Percentiles rank a stretch among this genome's conserved stretches.
phyloP scores from a whole-genome alignment of 2,329 filamentous ascomycete genomes.

The Cladosporium sp. region DNA sequence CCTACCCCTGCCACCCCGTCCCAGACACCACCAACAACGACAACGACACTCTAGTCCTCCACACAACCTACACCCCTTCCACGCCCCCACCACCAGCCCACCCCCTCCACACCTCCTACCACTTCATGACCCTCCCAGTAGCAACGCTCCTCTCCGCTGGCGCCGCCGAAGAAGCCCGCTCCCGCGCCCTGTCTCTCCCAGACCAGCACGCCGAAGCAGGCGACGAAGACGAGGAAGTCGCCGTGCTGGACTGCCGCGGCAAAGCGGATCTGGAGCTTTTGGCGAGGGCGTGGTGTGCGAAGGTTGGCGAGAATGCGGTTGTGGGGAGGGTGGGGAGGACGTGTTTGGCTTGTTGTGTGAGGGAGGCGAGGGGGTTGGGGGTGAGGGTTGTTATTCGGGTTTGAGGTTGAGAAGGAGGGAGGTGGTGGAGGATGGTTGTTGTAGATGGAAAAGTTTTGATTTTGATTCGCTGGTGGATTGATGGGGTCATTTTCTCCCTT shows the following conservation, averaged over 20 bases:
- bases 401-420: conserved; percentile 24
- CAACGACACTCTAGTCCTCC: not conserved
- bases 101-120: conserved; percentile 43
- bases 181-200: conserved; percentile 19
- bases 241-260: conserved; percentile 54
- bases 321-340: conserved; percentile 67
- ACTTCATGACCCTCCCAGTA: conserved; percentile 39
- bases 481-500: not conserved
- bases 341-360: conserved; percentile 71
- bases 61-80: conserved; percentile 21
- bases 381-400: conserved; percentile 64
- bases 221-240: conserved; percentile 34
- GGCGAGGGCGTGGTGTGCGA: conserved; percentile 70
- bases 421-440: not conserved
- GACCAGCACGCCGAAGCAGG: conserved; percentile 5
- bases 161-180: conserved; percentile 9
- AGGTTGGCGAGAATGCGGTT: conserved; percentile 72
- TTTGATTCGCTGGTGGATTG: not conserved
- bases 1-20: conserved; percentile 49
- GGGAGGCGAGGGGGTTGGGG: conserved; percentile 70
- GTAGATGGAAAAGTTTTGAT: not conserved
- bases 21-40: not conserved
- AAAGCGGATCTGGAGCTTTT: conserved; percentile 68
- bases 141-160: conserved; percentile 26
- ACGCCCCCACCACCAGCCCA: conserved; percentile 38